Base-by-base conservation (phyloP, 768 basidiomycete species). In the Strobilomyces confusus region DNA sequence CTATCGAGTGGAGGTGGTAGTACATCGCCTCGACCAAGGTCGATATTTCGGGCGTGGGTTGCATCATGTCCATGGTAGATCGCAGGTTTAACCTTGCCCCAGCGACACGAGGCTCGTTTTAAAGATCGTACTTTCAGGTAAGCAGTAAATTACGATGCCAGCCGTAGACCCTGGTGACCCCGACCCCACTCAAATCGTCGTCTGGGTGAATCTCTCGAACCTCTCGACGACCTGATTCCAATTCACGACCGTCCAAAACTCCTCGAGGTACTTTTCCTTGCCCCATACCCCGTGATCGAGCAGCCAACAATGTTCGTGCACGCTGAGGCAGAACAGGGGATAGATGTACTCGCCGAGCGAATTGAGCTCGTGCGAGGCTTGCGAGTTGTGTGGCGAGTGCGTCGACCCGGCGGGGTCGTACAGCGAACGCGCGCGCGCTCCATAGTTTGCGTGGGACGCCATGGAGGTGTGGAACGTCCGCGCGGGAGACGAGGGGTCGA, bases 251-350 rank as follows among this genome's bases (percentile, higher is more conserved):
- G 74, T 76, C 91, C 92, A 95, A 72, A 94, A 92, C 64, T 84
- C 79, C 61, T 77, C 81, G 65, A 95, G 65, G 78, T 92, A 95
- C 60, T 79, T 79, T 67, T 95, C 91, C 71, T 91, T 89, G 23
- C 93, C 92, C 89, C 90, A 93, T 5, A 95, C 80, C 5, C 92
- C 92, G 58, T 87, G 92, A 36, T 88, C 89, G 20, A 87, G 85
- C 63, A 95, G 76, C 90, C 92, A 95, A 25, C 87, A 86, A 59
- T 92, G 92, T 68, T 93, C 91, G 60, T 92, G 81, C 5, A 90
- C 80, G 40, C 84, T 83, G 47, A 93, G 64, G 57, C 87, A 89
- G 68, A 92, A 84, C 50, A 95, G 66, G 20, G 92, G 92, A 64
- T 76, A 83, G 37, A 95, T 69, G 14, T 73, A 72, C 30, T 80